A percentile compares a stretch with the other conserved stretches of the same genome.
phyloP scores from a whole-genome alignment of 2,329 filamentous ascomycete species.

The Zopfia rhizophila region DNA sequence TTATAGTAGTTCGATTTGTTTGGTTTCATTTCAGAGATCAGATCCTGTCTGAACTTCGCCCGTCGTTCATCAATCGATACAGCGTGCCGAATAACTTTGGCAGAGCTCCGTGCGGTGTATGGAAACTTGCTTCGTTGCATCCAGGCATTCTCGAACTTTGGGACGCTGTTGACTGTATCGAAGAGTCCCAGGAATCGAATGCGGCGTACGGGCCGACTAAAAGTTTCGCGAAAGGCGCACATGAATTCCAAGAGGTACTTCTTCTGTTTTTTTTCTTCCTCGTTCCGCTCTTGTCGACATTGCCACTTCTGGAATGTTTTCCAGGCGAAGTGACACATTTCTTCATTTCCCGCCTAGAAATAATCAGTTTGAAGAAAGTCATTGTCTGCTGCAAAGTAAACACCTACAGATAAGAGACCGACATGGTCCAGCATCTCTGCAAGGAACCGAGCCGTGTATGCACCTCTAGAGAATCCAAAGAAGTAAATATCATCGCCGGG shows the following conservation, averaged over 20 bases:
- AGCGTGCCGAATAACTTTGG: constrained; percentile 72
- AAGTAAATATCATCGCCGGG: constrained; percentile 61
- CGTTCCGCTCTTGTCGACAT: constrained; percentile 59
- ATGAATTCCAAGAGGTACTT: constrained; percentile 77
- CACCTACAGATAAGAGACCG: constrained; percentile 71
- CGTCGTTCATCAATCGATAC: constrained; percentile 77
- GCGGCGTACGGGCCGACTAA: constrained; percentile 76
- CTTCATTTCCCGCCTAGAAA: constrained; percentile 76
- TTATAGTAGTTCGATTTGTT: constrained; percentile 39
- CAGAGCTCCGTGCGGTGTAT: constrained; percentile 67
- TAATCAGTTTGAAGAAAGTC: background rate
- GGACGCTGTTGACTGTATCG: constrained; percentile 84
- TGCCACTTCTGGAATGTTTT: constrained; percentile 82
- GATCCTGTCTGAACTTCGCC: constrained; percentile 76
- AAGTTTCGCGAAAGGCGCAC: constrained; percentile 83
- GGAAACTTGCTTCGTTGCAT: constrained; percentile 84
- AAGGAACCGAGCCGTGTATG: constrained; percentile 63
- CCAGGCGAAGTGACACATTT: constrained; percentile 86
- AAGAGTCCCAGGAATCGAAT: constrained; percentile 83
- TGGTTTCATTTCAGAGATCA: constrained; percentile 63
- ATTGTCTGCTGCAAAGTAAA: no score
- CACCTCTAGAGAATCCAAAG: constrained; percentile 61
- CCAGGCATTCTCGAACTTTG: constrained; percentile 77
- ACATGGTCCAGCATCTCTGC: constrained; percentile 89
- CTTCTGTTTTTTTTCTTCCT: constrained; percentile 61